Base-by-base conservation (phyloP, 805 yeast genomes). In the Suhomyces pyralidae region DNA sequence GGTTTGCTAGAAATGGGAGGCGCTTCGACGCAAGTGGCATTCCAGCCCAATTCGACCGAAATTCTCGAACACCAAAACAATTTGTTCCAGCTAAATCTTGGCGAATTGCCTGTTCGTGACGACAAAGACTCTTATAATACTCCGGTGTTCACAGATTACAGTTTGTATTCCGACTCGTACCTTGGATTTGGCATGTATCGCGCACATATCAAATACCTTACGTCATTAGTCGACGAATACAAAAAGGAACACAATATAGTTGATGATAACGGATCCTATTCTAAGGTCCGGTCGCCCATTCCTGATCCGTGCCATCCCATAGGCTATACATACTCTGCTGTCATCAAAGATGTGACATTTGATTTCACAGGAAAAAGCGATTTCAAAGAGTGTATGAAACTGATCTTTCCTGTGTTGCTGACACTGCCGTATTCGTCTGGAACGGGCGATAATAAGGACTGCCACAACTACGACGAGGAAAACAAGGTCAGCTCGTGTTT, bases 1-100 rank as follows among this genome's bases (percentile, higher is more conserved):
- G 90, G 89, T 0, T 61, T 83, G 14, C 64, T 83, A 38, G 85
- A 82, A 55, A 78, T 83, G 83, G 87, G 87, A 9, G 88, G 86
- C 0, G 85, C 85, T 0, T 80, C 84, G 1, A 81, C 86, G 0
- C 89, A 85, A 61, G 80, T 85, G 19, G 83, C 83, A 3, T 84
- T 84, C 58, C 81, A 78, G 63, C 89, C 90, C 0, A 78, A 79
- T 58, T 46, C 62, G 19, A 70, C 79, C 1, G 82, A 79, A 51
- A 65, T 65, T 3, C 60, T 61, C 2, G 80, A 78, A 43, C 83
- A 80, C 53, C 60, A 67, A 22, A 78, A 79, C 49, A 74, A 77
- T 42, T 61, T 83, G 46, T 80, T 77, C 59, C 70, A 67, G 42
- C 60, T 85, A 1, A 69, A 70, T n/a, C 64, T 84, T 32, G 66